Base-by-base conservation (phyloP, 345 rosid species). In the Euclidium syriacum region DNA sequence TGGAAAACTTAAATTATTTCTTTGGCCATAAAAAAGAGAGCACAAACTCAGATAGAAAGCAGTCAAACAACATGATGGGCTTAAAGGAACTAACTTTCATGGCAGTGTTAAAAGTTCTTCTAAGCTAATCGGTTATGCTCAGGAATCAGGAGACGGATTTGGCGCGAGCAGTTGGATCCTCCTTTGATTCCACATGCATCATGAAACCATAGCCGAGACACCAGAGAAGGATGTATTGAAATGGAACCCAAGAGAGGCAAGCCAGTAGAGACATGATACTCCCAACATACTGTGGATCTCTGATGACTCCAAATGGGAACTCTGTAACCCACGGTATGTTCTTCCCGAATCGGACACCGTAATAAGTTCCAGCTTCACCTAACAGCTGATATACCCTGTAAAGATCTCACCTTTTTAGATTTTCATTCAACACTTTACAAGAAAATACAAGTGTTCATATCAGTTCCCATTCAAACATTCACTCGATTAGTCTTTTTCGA, bases 301-400 rank as follows among this genome's bases (percentile, higher is more conserved):
- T 80, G n/a, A 90, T 85, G 55, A 55, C 81, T 24, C 96, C 99
- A 52, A 94, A 90, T 29, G 99, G 97, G 40, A 94, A 94, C 65
- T 80, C 85, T 19, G 84, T 85, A 26, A 84, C 97, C 97, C 99
- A 90, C 0, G 90, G 90, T 57, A 87, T 67, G 63, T 17, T 80
- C 84, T 84, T 84, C 29, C 97, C 99, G 22, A 90, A 87, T 15
- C 95, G 77, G 10, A 94, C 84, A 14, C 97, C 96, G 42, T 92
- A 94, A 66, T 90, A 94, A 18, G 90, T 85, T 43, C 97, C 97
- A 0, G 95, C 63, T 79, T 94, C 96, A 72, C 97, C 97, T 34
- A 94, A 87, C 74, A 90, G 71, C 64, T 83, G 95, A 75, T 82
- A 94, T 8, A 90, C 97, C 82, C 96, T 90, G 84, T 58, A 71